These are phyloP conservation scores for Neonectria hederae DNA, from an alignment of 2,329 filamentous ascomycete genomes.

Conservation along the genomic window DNA sequence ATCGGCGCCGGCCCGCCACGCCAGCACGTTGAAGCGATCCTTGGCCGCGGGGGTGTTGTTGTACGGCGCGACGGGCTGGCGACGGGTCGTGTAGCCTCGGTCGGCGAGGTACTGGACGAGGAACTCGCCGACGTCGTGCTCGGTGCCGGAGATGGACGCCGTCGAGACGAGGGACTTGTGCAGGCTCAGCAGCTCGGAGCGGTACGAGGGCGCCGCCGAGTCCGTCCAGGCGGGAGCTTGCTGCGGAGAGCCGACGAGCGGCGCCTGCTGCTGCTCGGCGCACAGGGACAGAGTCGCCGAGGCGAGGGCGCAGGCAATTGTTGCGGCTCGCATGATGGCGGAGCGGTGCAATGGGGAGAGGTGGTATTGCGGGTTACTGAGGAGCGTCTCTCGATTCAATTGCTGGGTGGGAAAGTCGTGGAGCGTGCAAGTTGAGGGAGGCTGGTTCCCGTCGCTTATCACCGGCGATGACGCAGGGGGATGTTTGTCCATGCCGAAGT, in stretches of 20 bases:
- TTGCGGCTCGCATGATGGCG: slow-evolving; percentile 21
- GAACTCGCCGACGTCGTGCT: slow-evolving; percentile 74
- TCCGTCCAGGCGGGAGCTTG: slow-evolving; percentile 6
- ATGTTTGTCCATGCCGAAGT: neutral
- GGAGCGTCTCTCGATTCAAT: neutral
- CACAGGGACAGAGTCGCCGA: slow-evolving; percentile 19
- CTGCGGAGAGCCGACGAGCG: slow-evolving; percentile 1
- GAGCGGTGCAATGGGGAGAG: neutral
- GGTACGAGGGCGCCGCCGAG: slow-evolving; percentile 48
- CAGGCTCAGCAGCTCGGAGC: slow-evolving; percentile 70
- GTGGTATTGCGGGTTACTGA: neutral
- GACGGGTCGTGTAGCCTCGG: slow-evolving; percentile 54
- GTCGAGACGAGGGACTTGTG: slow-evolving; percentile 80
- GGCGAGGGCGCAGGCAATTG: slow-evolving; percentile 21
- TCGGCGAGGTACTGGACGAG: slow-evolving; percentile 71
- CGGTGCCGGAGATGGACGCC: slow-evolving; percentile 75
- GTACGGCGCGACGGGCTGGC: slow-evolving; percentile 52
- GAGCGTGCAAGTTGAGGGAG: neutral
- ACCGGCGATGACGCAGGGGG: neutral
- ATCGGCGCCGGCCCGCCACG: slow-evolving; percentile 62
- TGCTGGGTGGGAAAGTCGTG: neutral
- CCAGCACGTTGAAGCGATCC: slow-evolving; percentile 76
- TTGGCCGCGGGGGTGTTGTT: slow-evolving; percentile 43
- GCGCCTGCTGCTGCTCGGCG: slow-evolving; percentile 18
- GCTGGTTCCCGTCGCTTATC: neutral